Evolutionary conservation across 1,284 basidiomycete species (phyloP), one percentile per base, ranked within the genome.

Genomic region (Wolfiporia cocos): DNA sequence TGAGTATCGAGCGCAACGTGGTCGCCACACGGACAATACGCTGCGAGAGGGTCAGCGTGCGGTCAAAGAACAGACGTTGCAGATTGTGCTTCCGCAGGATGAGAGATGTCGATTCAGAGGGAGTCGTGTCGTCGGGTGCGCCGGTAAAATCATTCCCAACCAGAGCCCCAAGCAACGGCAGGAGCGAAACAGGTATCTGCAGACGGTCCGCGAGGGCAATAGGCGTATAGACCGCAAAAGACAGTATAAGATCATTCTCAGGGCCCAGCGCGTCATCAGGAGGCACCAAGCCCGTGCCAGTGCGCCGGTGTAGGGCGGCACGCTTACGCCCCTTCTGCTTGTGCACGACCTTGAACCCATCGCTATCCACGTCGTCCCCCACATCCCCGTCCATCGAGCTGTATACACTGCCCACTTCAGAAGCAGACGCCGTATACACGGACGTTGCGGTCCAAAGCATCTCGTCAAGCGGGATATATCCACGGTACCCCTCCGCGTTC

Each of bases 91-190:
- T 66, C 41, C 15, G 39, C 17, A 23, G 44, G 48, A 26, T 49
- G 40, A 22, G 52, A 48, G 2, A 46, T 44, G 10, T 50, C 48
- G 6, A 52, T 51, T 44, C 44, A 1, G 47, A 31, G 4, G 50
- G 52, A 23, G 64, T 64, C 19, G 67, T 62, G 41, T 51, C 51
- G 12, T 49, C 48, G 10, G 47, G 48, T 61, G 64, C 20, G 65
- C 69, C 50, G 60, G 72, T 55, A 55, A 83, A 91, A 61, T 95
- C 92, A 58, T 93, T 94, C 22, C 92, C 92, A 7, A 90, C 76
- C 2, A 95, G 67, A 2, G 89, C 82, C 9, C 84, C 89, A n/a
- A 95, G 69, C 9, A 95, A 72, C 1, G 92, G 90, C 15, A 95
- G 74, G 37, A 91, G 72, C 0, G 79, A 73, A 0, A 83, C 70